phyloP scores from a whole-genome alignment of 768 basidiomycete genomes.

The Symmetrospora coprosmae region DNA sequence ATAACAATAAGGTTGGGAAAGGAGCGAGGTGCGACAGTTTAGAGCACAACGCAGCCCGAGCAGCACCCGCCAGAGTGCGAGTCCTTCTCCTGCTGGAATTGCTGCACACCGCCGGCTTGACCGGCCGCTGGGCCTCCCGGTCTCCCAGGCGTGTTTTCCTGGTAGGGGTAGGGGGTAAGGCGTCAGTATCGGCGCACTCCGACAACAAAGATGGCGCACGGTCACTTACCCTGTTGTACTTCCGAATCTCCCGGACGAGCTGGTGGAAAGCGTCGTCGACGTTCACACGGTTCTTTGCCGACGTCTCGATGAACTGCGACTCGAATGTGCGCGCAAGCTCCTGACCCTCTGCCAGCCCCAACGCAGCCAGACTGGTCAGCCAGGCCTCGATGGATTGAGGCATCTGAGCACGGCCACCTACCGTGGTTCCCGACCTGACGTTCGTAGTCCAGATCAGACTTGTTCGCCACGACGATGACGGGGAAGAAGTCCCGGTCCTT shows the following conservation, averaged over 20 bases:
- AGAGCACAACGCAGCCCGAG: conserved; percentile 25
- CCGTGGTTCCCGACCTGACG: conserved; percentile 61
- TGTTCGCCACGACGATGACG: conserved; percentile 43
- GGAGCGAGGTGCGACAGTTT: too few relatives aligned
- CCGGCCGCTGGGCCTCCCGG: conserved; percentile 25
- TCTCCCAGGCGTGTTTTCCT: conserved; percentile 31
- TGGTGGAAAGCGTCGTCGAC: conserved; percentile 42
- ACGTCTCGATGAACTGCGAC: conserved; percentile 41
- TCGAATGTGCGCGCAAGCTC: conserved; percentile 62
- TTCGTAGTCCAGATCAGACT: conserved; percentile 40
- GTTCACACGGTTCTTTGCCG: conserved; percentile 42
- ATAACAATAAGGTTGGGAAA: too few relatives aligned
- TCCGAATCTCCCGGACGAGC: conserved; percentile 40
- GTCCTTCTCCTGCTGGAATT: conserved; percentile 27
- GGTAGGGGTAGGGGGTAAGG: neutral
- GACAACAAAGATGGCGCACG: too few relatives aligned
- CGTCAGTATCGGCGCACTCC: too few relatives aligned
- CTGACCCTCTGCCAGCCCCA: conserved; percentile 60
- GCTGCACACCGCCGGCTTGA: conserved; percentile 15
- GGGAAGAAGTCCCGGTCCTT: conserved; percentile 41
- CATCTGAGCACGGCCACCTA: too few relatives aligned
- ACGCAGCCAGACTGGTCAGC: neutral
- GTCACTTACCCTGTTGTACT: conserved; percentile 39
- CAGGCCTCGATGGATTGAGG: neutral
- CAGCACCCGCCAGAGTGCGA: conserved; percentile 30